Evolutionary conservation across 768 basidiomycete species (phyloP).

Genomic region (Mycena vulgaris): DNA sequence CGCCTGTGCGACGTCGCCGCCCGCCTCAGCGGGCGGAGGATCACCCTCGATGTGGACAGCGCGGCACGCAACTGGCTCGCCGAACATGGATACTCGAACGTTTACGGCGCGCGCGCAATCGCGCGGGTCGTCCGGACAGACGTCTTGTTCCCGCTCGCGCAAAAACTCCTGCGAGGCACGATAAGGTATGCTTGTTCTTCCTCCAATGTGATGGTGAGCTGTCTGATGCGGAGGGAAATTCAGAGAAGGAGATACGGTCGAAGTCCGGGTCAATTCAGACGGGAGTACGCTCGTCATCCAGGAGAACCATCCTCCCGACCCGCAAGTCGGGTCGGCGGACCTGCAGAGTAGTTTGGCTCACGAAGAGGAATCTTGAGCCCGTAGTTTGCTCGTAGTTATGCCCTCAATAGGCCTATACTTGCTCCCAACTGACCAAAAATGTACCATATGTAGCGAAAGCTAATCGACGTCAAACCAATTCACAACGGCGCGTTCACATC

Average conservation of each 20-base stretch:
- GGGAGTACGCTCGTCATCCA: conserved; percentile 63
- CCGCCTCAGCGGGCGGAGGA: conserved; percentile 74
- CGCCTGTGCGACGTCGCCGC: conserved; percentile 82
- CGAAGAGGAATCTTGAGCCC: background rate
- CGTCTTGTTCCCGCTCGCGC: conserved; percentile 87
- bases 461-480: background rate
- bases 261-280: conserved; percentile 64
- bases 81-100: conserved; percentile 82
- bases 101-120: conserved; percentile 91
- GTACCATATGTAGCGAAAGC: background rate
- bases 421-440: conserved; percentile 15
- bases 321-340: conserved; percentile 29
- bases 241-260: conserved; percentile 80
- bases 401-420: background rate
- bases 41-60: conserved; percentile 79
- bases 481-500: background rate
- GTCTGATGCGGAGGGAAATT: no score
- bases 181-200: conserved; percentile 66
- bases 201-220: no score
- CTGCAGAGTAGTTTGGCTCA: background rate
- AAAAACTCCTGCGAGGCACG: conserved; percentile 81
- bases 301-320: conserved; percentile 75
- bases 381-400: no score
- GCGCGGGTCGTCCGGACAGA: conserved; percentile 88
- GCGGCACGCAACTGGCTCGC: conserved; percentile 79